Evolutionary conservation across 148 eudicot species (phyloP).

Genomic region (Persicaria maculosa): DNA sequence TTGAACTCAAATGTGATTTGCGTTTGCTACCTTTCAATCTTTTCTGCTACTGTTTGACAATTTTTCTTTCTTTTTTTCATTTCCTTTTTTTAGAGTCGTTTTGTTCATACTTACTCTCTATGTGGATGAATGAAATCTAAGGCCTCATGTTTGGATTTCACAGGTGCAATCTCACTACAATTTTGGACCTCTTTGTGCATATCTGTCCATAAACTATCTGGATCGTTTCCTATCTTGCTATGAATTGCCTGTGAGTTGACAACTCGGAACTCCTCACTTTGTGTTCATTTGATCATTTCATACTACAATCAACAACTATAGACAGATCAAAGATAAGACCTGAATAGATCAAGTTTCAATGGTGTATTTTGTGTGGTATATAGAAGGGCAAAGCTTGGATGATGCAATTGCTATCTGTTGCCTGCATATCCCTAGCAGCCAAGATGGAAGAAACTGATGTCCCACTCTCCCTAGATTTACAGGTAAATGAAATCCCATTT

Average conservation of each 20-base stretch:
- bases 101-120: no score
- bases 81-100: neutral
- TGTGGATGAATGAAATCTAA: neutral
- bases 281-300: no score
- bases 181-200: slow-evolving; percentile 62
- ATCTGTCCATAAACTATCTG: slow-evolving; percentile 60
- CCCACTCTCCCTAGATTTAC: slow-evolving; percentile 59
- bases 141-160: neutral
- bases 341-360: neutral
- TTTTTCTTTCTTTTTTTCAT: neutral
- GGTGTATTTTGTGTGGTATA: neutral
- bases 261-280: no score
- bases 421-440: slow-evolving; percentile 66
- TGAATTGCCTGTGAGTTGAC: slow-evolving; percentile 55
- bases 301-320: neutral
- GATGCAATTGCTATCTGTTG: slow-evolving; percentile 69
- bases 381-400: slow-evolving; percentile 60
- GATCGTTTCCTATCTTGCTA: slow-evolving; percentile 65
- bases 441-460: slow-evolving; percentile 70
- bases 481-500: slow-evolving; percentile 27
- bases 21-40: slow-evolving; percentile 21
- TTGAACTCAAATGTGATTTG: slow-evolving; percentile 22
- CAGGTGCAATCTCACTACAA: slow-evolving; percentile 67
- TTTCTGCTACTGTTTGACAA: slow-evolving; percentile 6
- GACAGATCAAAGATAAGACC: no score